Conservation (phyloP, 2,329 filamentous ascomycete genomes). For the Nannizziopsis arthrosporioides region DNA sequence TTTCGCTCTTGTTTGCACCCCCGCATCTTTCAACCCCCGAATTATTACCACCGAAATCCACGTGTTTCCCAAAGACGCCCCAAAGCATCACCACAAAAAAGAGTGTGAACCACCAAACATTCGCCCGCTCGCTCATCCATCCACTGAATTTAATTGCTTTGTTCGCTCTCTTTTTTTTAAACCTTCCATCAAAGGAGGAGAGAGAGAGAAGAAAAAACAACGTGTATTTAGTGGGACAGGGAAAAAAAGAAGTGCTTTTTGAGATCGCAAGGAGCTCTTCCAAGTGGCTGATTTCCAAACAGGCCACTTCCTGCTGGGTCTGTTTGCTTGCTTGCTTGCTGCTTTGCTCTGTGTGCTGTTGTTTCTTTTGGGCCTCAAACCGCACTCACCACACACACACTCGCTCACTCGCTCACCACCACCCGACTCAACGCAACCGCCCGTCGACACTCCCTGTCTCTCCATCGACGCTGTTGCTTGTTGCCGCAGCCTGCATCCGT, state of each 20-base stretch:
- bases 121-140: neutral
- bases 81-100: too few species aligned
- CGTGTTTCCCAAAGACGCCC: too few species aligned
- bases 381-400: neutral
- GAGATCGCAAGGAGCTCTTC: neutral
- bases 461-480: slow-evolving; percentile 3
- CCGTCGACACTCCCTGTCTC: neutral
- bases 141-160: slow-evolving; percentile 12
- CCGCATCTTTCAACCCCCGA: slow-evolving; percentile 11
- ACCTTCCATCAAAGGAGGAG: slow-evolving; percentile 6
- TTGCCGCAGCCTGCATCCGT: slow-evolving; percentile 9
- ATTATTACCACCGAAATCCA: slow-evolving; percentile 5
- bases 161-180: slow-evolving; percentile 1
- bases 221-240: neutral
- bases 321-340: too few species aligned
- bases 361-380: slow-evolving; percentile 4
- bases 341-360: slow-evolving; percentile 5
- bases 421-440: neutral
- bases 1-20: slow-evolving; percentile 3
- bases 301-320: slow-evolving; percentile 5
- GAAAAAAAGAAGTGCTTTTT: neutral
- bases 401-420: neutral
- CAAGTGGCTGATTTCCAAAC: slow-evolving; percentile 6
- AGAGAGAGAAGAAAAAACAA: neutral
- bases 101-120: slow-evolving; percentile 7